Base-by-base conservation (phyloP, 345 rosid genomes). In the Kernera saxatilis region DNA sequence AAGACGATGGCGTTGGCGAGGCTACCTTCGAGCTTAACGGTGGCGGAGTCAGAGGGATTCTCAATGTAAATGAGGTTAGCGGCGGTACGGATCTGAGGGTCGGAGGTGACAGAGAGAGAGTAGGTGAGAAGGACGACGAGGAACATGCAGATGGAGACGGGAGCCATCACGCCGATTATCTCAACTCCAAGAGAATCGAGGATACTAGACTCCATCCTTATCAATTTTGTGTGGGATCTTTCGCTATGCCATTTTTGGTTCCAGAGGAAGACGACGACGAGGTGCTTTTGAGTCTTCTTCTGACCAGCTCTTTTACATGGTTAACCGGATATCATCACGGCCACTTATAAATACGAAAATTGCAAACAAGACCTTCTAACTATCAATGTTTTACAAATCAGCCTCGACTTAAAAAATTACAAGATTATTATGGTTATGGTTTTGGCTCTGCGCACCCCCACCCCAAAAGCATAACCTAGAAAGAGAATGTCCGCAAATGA, bases 1-100 rank as follows among this genome's bases (percentile, higher is more conserved):
- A 94, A 88, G 64, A 94, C 99, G 35, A 91, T 55, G 13, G 99
- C 96, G 74, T 94, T 91, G 26, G 82, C 88, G 14, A 94, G 77
- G 50, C 93, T 86, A 19, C 99, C 99, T 65, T 91, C 97, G 43
- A 94, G 85, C 83, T 91, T 94, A 71, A 84, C 84, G 19, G 87
- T 53, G 50, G 94, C 56, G 55, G 95, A 77, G 49, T 94, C 99
- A 1, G 94, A 84, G 35, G 99, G 84, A 74, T 60, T 84, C 78
- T 94, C 99, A 41, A 84, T 70, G 89, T 94, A 94, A 23, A 94
- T 89, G 79, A 94, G 96, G 57, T 88, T 91, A 2, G 99, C 99
- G 33, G 96, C 97, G 35, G 96, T 89, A 60, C 95, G 95, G 86
- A 94, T 82, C 71, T 86, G 90, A 14, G 81, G 49, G 29, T 85